Base-by-base conservation (phyloP, 2,329 filamentous ascomycete species). In the Paecilomyces niveus region DNA sequence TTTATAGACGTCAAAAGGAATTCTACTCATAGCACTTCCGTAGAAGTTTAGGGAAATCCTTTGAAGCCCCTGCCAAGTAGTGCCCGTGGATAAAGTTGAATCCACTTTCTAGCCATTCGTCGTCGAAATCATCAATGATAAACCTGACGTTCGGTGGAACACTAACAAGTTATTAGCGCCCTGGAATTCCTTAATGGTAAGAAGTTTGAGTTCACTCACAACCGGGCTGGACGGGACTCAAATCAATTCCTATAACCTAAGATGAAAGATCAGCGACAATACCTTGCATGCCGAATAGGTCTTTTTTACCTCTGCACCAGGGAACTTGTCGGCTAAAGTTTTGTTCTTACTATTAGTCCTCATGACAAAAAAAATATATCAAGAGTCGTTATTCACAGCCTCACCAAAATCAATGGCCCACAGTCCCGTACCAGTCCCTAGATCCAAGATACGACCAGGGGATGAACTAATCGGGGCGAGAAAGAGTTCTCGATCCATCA, bases 81-180 rank as follows among this genome's bases (percentile, higher is more conserved):
- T 84, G 76, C 15, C 80, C 78, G 65, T 86, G 83, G 33, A 86
- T 78, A 59, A 84, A 85, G 66, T 86, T 83, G 57, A 85, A 86
- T 54, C 84, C 78, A 65, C 5, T 78, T 59, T 83, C 77, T 18
- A 84, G 66, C 83, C 83, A 86, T 2, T 76, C 74, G 57, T 76
- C 77, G 67, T 85, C 83, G 24, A 81, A 75, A 61, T 85, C 83
- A 58, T 85, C 83, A 11, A 85, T 76, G 66, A 82, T 73, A 62
- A 83, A 84, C 21, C 74, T 73, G 22, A 83, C 76, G 61, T 84
- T 84, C 2, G 81, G 78, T 2, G 82, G 82, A 10, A 84, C 67
- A 77, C 58, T 59, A 18, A 2, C 24, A 50, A 24, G 35, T 39
- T 52, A 57, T 26, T 24, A n/a, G n/a, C 22, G 15, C 11, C n/a